A percentile compares a stretch with the other conserved stretches of the same genome.
These are phyloP conservation scores for Pneumocystis jirovecii DNA, from an alignment of 1,139 yeast species.

Conservation along the genomic window DNA sequence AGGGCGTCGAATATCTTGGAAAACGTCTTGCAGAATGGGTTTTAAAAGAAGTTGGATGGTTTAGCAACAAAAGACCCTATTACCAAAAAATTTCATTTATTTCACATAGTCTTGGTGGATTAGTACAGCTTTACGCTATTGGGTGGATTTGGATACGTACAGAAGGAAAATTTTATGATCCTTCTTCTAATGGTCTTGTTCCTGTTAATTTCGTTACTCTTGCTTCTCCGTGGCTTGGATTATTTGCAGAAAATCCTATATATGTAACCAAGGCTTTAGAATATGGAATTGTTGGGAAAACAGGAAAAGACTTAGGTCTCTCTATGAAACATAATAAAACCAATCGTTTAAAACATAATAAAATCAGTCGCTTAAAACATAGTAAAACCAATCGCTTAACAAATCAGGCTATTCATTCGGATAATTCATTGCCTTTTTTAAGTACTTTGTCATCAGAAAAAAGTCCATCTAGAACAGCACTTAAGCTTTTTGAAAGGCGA, in stretches of 20 bases:
- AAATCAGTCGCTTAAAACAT: conserved; percentile 14
- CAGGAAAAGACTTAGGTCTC: conserved; percentile 84
- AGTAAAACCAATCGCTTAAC: conserved; percentile 1
- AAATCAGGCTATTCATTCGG: neutral
- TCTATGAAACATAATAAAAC: conserved; percentile 22
- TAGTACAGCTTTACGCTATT: conserved; percentile 78
- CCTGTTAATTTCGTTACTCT: conserved; percentile 75
- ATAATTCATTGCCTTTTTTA: conserved; percentile 42
- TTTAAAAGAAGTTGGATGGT: conserved; percentile 12
- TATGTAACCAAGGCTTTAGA: conserved; percentile 72
- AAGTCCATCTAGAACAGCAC: conserved; percentile 59
- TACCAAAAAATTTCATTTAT: conserved; percentile 62
- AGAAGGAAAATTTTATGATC: conserved; percentile 33
- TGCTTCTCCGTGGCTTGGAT: conserved; percentile 82
- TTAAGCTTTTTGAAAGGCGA: conserved; percentile 49
- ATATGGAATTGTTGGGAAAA: conserved; percentile 80
- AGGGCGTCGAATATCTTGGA: conserved; percentile 80
- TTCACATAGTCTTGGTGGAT: conserved; percentile 88
- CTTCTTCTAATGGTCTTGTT: conserved; percentile 28
- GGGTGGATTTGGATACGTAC: conserved; percentile 51
- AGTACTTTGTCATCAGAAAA: conserved; percentile 48
- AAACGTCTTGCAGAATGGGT: conserved; percentile 56
- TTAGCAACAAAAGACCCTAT: conserved; percentile 15
- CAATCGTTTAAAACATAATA: conserved; percentile 14
- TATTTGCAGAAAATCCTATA: conserved; percentile 72